Base-by-base conservation (phyloP, 495 filamentous ascomycete species). In the Penicillium chermesinum region DNA sequence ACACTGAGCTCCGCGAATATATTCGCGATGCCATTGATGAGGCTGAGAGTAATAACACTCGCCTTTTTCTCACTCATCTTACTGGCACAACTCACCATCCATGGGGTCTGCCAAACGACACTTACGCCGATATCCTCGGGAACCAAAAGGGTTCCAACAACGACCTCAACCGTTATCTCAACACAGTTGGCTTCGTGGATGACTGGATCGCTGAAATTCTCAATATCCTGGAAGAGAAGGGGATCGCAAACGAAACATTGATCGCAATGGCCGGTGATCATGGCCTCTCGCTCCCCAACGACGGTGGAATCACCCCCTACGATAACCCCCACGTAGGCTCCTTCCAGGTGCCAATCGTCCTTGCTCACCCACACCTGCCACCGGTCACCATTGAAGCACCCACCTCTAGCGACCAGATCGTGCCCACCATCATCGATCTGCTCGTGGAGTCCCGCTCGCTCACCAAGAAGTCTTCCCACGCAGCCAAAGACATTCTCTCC, bases 31-130 rank as follows among this genome's bases (percentile, higher is more conserved):
- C 72, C 4, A 72, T 78, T 38, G 64, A 69, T 19, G 57, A 66
- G 2, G 73, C 74, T 0, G 69, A 75, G 45, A 41, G 48, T 18
- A 64, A 68, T 35, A 62, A 73, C 38, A 55, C 63, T 30, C 70
- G 74, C 33, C 50, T 76, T 7, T 76, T 78, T 55, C 54, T 78
- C 18, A 69, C 66, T 2, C 73, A 76, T 44, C 48, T 78, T 41
- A 78, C 74, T 6, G 72, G 71, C 15, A 73, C 71, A 13, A 78
- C 71, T 2, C 74, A 78, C 39, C 74, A 78, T 38, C 71, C 71
- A 0, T 78, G 64, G 62, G 61, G 53, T 13, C 49, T 66, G 21
- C 70, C 70, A 7, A 58, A 63, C 16, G 52, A 70, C 18, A 59
- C 53, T 44, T 63, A 54, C 12, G 53, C 61, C 14, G 49, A 61